phyloP scores from a whole-genome alignment of 164 flowering plant species.

The Macadamia integrifolia region DNA sequence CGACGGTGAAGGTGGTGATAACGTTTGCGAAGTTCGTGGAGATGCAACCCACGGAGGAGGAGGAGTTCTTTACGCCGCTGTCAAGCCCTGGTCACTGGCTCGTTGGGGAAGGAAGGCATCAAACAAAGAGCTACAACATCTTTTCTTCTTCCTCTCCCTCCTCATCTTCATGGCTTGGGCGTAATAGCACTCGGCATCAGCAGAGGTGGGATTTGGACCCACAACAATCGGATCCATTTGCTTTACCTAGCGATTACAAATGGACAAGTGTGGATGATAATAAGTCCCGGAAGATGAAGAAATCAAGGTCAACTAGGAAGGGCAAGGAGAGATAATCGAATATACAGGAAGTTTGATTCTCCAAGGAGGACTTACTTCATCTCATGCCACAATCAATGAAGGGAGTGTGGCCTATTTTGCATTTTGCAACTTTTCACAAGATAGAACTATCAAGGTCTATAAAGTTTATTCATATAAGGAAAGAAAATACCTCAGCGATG shows the following conservation, averaged over 20 bases:
- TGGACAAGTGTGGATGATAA: slow-evolving; percentile 70
- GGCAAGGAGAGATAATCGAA: slow-evolving; percentile 18
- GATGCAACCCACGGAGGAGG: slow-evolving; percentile 38
- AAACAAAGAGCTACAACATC: too few relatives aligned
- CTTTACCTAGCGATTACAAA: slow-evolving; percentile 63
- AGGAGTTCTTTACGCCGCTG: slow-evolving; percentile 76
- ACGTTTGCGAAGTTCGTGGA: slow-evolving; percentile 91
- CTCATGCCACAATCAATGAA: too few relatives aligned
- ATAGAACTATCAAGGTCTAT: too few relatives aligned
- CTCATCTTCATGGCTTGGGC: slow-evolving; percentile 42
- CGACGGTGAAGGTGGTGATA: slow-evolving; percentile 87
- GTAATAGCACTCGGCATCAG: slow-evolving; percentile 15
- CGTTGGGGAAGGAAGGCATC: slow-evolving; percentile 14
- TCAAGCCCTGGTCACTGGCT: slow-evolving; percentile 65
- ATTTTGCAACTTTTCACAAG: too few relatives aligned
- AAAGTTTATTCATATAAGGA: too few relatives aligned
- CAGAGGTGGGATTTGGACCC: slow-evolving; percentile 3
- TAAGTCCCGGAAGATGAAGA: slow-evolving; percentile 49
- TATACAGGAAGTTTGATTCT: too few relatives aligned
- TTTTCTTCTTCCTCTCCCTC: slow-evolving; percentile 5
- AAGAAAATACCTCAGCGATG: too few relatives aligned
- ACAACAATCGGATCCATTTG: slow-evolving; percentile 55
- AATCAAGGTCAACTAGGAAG: slow-evolving; percentile 58
- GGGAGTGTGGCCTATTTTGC: too few relatives aligned
- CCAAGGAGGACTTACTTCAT: too few relatives aligned